A percentile compares a stretch with the other conserved stretches of the same genome.
phyloP scores from a whole-genome alignment of 176 grass and related monocot species.

The Carex parvula region DNA sequence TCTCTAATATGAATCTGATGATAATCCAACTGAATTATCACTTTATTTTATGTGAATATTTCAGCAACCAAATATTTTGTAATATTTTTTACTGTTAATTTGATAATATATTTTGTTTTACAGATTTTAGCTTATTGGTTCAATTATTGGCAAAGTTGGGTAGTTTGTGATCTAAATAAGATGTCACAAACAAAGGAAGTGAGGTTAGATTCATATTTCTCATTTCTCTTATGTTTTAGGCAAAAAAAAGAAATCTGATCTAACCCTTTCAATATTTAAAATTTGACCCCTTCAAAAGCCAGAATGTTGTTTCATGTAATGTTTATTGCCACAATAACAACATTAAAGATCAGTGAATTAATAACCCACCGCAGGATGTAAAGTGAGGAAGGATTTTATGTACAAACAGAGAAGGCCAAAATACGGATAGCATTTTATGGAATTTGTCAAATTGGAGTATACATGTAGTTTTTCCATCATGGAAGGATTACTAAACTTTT shows the following conservation, averaged over 20 bases:
- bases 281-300: not conserved
- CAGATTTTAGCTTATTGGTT: conserved; percentile 1
- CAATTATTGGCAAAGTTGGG: conserved; percentile 7
- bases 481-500: not conserved
- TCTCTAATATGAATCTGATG: not conserved
- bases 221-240: not conserved
- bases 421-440: not conserved
- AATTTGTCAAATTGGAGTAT: not conserved
- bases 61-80: not conserved
- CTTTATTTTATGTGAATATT: not conserved
- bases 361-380: not conserved
- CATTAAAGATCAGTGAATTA: not conserved
- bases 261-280: not conserved
- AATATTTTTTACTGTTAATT: not conserved
- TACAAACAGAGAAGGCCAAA: not conserved
- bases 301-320: not conserved
- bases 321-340: not conserved
- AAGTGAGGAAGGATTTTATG: not conserved
- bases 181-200: conserved; percentile 97
- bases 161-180: conserved; percentile 34
- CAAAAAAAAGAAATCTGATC: not conserved
- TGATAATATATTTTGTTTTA: not conserved
- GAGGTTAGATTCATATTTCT: conserved; percentile 46
- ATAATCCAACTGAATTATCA: not conserved
- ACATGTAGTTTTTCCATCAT: not conserved